Conservation (phyloP, 1,139 yeast genomes). For the Pneumocystis jirovecii region DNA sequence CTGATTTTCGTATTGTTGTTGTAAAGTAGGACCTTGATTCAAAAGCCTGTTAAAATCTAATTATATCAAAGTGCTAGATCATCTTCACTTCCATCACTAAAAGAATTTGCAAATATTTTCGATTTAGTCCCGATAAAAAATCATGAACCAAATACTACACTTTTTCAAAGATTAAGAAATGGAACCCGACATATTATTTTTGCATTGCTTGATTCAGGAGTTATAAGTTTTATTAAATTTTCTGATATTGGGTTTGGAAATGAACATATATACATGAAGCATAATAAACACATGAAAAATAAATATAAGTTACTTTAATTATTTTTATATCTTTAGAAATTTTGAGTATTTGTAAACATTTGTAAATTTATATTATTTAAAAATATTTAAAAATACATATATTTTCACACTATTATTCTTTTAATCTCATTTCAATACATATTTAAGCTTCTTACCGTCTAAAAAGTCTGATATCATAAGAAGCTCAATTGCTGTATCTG, state of each 20-base stretch:
- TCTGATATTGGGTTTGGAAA: conserved; percentile 45
- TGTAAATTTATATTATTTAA: neutral
- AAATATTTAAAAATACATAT: neutral
- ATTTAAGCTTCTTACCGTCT: conserved; percentile 31
- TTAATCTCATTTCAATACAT: neutral
- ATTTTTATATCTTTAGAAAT: neutral
- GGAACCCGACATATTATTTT: conserved; percentile 43
- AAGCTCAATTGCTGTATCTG: conserved; percentile 82
- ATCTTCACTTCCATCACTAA: conserved; percentile 36
- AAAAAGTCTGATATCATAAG: conserved; percentile 83
- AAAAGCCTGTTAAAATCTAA: conserved; percentile 2
- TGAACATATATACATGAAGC: conserved; percentile 19
- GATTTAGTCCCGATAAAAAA: conserved; percentile 20
- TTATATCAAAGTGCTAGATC: conserved; percentile 6
- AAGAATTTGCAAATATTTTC: conserved; percentile 23
- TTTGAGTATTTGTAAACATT: conserved; percentile 2
- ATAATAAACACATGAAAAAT: neutral
- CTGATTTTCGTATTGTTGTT: conserved; percentile 62
- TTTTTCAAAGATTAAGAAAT: conserved; percentile 25
- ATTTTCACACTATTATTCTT: neutral
- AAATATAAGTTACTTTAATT: neutral
- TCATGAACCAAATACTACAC: conserved; percentile 18
- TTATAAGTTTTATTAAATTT: conserved; percentile 49
- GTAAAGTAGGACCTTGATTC: conserved; percentile 17
- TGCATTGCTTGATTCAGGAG: conserved; percentile 60